Evolutionary conservation across 306 rosid genomes (phyloP).

Genomic region (Quercus robur): DNA sequence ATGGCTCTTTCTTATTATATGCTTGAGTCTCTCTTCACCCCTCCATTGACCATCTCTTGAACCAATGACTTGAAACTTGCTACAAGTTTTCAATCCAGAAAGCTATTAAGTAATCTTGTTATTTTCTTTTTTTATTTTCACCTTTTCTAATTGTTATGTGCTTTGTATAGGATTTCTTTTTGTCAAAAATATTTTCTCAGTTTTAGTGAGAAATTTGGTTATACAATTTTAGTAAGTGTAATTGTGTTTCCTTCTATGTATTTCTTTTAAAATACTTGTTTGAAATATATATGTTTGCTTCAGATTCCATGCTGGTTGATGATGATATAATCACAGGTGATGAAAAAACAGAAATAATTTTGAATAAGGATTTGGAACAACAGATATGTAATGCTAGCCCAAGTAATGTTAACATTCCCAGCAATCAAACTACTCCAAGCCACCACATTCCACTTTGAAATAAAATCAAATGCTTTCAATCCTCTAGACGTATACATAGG

Average conservation of each 20-base stretch:
- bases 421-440: constrained; percentile 80
- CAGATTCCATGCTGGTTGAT: constrained; percentile 60
- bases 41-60: not conserved
- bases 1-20: constrained; percentile 23
- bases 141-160: not conserved
- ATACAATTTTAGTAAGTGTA: constrained; percentile 1
- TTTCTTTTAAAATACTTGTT: constrained; percentile 9
- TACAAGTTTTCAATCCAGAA: not conserved
- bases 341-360: constrained; percentile 47
- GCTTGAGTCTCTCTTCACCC: too few species aligned
- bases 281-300: constrained; percentile 15
- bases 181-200: not conserved
- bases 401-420: constrained; percentile 36
- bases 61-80: not conserved
- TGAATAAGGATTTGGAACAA: constrained; percentile 62
- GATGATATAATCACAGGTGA: constrained; percentile 58
- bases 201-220: not conserved
- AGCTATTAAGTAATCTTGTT: not conserved
- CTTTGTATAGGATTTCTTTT: not conserved
- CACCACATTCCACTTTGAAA: constrained; percentile 61
- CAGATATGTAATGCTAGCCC: constrained; percentile 61
- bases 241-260: constrained; percentile 5
- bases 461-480: constrained; percentile 36
- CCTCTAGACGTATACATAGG: constrained; percentile 52
- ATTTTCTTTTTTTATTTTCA: not conserved